Base-by-base conservation (phyloP, 2,329 filamentous ascomycete genomes). In the Paracorniculantispora psalliotae region DNA sequence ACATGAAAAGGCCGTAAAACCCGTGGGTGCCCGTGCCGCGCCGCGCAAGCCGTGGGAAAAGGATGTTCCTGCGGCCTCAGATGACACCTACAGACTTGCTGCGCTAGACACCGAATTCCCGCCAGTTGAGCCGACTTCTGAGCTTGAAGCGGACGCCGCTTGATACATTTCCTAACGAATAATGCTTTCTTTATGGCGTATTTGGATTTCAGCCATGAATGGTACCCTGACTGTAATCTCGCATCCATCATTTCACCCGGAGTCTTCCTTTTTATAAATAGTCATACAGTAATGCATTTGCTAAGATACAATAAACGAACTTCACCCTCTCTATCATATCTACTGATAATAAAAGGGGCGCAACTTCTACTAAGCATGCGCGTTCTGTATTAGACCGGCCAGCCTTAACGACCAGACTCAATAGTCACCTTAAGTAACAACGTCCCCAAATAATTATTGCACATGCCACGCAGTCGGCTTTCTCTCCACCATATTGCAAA, bases 11-110 rank as follows among this genome's bases (percentile, higher is more conserved):
- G 71, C 75, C 2, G 73, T 81, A 15, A 78, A 77, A 53, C 79
- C 80, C 0, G 69, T 81, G 41, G 79, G 80, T 12, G 71, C 75
- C 52, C 73, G 79, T 47, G 64, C 74, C 25, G 80, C 76, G 13
- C 80, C 81, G 0, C 76, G 69, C 54, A 85, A 85, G 73, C 92
- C 92, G 1, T 97, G 92, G 92, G 92, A 96, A 75, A 89, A 79
- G 66, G 79, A 83, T 17, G 61, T 47, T 23, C 21, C 51, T 25
- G 52, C 28, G 4, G 35, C 59, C 4, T 57, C 69, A 4, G 60
- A 61, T 7, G 46, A 61, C 19, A 50, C 58, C 25, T 63, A 66
- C 55, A 62, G 28, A 61, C 66, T 52, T 65, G 30, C 62, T 64
- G 25, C 59, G 12, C 66, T 75, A 2, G 73, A 75, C 47, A 62